Percentiles rank a stretch among this genome's conserved stretches.
Evolutionary conservation across 139 green algal species (phyloP).

Genomic region (Chlamydomonas applanata): DNA sequence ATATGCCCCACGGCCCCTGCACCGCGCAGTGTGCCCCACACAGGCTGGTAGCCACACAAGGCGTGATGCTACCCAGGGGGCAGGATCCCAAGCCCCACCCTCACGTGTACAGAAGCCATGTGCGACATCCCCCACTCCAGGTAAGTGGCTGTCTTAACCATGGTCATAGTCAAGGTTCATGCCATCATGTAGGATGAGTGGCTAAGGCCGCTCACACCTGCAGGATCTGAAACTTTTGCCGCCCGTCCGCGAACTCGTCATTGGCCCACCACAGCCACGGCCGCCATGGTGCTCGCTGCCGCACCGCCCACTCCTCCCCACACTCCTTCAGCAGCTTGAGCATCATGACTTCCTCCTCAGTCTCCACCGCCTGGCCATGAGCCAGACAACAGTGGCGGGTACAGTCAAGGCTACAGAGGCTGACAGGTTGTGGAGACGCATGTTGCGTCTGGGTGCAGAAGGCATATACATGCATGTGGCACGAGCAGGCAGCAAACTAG

Average conservation of each 20-base stretch:
- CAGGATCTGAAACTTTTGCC: conserved; percentile 15
- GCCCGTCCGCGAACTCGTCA: conserved; percentile 18
- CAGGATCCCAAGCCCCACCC: too few relatives aligned
- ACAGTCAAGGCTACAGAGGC: too few relatives aligned
- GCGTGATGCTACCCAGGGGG: too few relatives aligned
- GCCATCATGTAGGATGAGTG: neutral
- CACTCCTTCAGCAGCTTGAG: conserved; percentile 26
- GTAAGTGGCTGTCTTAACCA: too few relatives aligned
- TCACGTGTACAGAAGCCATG: neutral
- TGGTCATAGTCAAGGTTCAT: neutral
- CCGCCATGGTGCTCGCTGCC: conserved; percentile 1
- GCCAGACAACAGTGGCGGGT: too few relatives aligned
- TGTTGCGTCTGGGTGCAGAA: too few relatives aligned
- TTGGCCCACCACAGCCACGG: conserved; percentile 6
- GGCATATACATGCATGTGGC: too few relatives aligned
- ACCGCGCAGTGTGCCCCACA: too few relatives aligned
- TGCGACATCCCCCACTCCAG: neutral
- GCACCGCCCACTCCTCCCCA: conserved; percentile 13
- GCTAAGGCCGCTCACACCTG: neutral
- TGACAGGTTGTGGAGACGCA: too few relatives aligned
- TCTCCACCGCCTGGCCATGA: conserved; percentile 16
- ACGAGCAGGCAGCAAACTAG: too few relatives aligned
- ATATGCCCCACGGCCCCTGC: too few relatives aligned
- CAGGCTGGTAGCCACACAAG: too few relatives aligned
- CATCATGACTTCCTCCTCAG: conserved; percentile 9